phyloP scores from a whole-genome alignment of 1,284 basidiomycete genomes.

The Ustilago trichophora region DNA sequence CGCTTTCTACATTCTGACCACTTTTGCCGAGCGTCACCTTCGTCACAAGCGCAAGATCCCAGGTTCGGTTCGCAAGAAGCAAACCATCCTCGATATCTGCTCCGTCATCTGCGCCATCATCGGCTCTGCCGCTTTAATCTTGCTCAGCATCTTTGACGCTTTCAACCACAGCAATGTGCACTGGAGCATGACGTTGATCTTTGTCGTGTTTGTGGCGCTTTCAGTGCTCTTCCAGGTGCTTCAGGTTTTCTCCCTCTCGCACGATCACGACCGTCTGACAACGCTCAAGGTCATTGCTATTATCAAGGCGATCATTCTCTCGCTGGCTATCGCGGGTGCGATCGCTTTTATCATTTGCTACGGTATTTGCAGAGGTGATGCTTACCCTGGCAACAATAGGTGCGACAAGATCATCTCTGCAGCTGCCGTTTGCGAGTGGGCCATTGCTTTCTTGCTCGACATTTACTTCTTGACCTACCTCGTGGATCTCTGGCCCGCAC shows the following conservation, averaged over 20 bases:
- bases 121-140: slow-evolving; percentile 68
- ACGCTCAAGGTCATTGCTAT: slow-evolving; percentile 69
- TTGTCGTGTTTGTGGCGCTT: slow-evolving; percentile 69
- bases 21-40: slow-evolving; percentile 69
- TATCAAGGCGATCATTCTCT: slow-evolving; percentile 69
- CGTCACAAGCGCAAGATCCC: slow-evolving; percentile 70
- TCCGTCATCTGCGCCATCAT: slow-evolving; percentile 68
- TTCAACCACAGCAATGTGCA: slow-evolving; percentile 68
- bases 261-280: slow-evolving; percentile 68
- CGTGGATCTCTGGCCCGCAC: slow-evolving; percentile 64
- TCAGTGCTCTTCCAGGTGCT: slow-evolving; percentile 69
- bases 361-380: slow-evolving; percentile 52
- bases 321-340: slow-evolving; percentile 67
- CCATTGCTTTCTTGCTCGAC: slow-evolving; percentile 66
- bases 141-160: slow-evolving; percentile 68
- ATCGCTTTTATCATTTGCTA: slow-evolving; percentile 70
- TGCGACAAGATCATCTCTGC: slow-evolving; percentile 69
- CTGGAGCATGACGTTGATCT: slow-evolving; percentile 70
- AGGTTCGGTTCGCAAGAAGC: slow-evolving; percentile 67
- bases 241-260: slow-evolving; percentile 67
- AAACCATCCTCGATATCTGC: slow-evolving; percentile 67
- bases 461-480: slow-evolving; percentile 67
- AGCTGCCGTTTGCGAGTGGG: slow-evolving; percentile 66
- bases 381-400: slow-evolving; percentile 39
- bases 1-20: slow-evolving; percentile 65